Evolutionary conservation across 2,329 filamentous ascomycete species (phyloP).

Genomic region (Neocucurbitaria cava): DNA sequence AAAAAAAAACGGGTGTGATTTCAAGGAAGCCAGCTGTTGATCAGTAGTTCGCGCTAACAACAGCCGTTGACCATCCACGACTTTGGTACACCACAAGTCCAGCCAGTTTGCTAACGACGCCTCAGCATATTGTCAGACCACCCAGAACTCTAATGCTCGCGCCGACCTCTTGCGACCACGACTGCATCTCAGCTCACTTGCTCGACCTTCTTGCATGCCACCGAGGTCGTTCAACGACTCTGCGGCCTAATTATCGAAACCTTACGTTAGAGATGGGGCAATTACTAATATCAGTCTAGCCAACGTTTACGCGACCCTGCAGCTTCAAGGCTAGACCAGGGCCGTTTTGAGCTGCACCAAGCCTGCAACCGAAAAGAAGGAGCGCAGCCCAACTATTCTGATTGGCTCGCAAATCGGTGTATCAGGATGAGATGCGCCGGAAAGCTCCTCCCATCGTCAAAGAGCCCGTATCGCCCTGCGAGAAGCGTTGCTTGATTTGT

Average conservation of each 20-base stretch:
- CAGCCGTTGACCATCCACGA: background rate
- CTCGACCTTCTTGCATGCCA: background rate
- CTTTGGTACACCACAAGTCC: background rate
- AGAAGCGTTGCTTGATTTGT: background rate
- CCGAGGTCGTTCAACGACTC: slow-evolving; percentile 2
- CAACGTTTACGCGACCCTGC: background rate
- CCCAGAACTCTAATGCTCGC: background rate
- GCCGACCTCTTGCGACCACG: background rate
- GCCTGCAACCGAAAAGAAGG: background rate
- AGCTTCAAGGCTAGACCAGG: background rate
- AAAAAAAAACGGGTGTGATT: slow-evolving; percentile 10
- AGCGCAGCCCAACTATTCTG: background rate
- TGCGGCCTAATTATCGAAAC: slow-evolving; percentile 3
- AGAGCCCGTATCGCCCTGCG: background rate
- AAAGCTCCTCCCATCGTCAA: background rate
- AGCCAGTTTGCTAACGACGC: background rate
- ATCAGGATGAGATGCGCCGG: background rate
- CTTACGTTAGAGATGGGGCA: background rate
- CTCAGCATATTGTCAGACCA: background rate
- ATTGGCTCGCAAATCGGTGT: background rate
- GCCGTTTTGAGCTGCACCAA: background rate
- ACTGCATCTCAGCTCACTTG: background rate
- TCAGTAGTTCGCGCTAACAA: slow-evolving; percentile 7
- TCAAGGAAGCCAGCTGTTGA: slow-evolving; percentile 12
- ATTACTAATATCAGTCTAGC: background rate